These are phyloP conservation scores for Botrytis byssoidea DNA, from an alignment of 2,329 filamentous ascomycete species.

Conservation along the genomic window DNA sequence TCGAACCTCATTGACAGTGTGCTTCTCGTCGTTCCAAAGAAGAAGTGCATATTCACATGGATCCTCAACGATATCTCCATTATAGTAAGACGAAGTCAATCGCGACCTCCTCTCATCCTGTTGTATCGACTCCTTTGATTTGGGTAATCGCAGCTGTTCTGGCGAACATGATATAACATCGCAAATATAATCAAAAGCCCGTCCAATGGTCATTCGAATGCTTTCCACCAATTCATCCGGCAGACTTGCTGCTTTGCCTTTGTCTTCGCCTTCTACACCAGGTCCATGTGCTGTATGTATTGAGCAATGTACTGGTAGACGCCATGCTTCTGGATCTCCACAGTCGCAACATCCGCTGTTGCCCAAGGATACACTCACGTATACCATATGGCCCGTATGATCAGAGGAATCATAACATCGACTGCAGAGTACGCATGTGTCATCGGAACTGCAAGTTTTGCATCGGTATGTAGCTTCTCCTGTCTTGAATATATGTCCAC, in stretches of 20 bases:
- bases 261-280: conserved; percentile 49
- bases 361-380: conserved; percentile 81
- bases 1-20: conserved; percentile 87
- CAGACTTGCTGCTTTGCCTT: conserved; percentile 61
- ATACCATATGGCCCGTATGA: conserved; percentile 88
- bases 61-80: conserved; percentile 57
- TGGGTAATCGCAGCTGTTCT: conserved; percentile 84
- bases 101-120: conserved; percentile 80
- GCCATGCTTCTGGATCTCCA: conserved; percentile 94
- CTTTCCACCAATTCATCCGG: conserved; percentile 73
- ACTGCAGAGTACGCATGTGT: conserved; percentile 92
- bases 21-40: conserved; percentile 98
- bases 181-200: conserved; percentile 90
- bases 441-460: conserved; percentile 89
- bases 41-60: conserved; percentile 79
- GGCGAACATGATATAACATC: conserved; percentile 98
- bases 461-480: conserved; percentile 94
- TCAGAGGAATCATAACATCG: conserved; percentile 95
- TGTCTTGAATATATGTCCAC: conserved; percentile 93
- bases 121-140: conserved; percentile 76
- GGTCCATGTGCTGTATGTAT: conserved; percentile 74
- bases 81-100: conserved; percentile 73
- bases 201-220: conserved; percentile 81
- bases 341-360: conserved; percentile 98
- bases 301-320: conserved; percentile 80